Evolutionary conservation across 73 alveolate species (phyloP).

Genomic region (Tetrahymena thermophila): DNA sequence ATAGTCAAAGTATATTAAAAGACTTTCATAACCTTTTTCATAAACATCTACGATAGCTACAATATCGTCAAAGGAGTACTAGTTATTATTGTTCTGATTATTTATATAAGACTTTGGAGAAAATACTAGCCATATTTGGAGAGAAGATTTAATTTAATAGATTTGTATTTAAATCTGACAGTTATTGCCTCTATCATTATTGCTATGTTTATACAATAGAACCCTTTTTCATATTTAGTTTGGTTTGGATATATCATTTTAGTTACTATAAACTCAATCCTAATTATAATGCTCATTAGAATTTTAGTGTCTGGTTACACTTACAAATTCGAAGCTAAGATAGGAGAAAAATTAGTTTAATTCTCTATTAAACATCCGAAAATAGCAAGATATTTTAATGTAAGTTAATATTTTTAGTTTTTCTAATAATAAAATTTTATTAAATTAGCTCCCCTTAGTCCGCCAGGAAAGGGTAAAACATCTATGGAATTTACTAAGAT

Average conservation of each 20-base stretch:
- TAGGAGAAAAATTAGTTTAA: background rate
- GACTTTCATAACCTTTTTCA: slow-evolving; percentile 14
- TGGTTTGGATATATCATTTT: background rate
- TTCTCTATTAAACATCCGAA: background rate
- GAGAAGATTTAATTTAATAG: slow-evolving; percentile 12
- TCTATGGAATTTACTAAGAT: background rate
- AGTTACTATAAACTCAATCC: background rate
- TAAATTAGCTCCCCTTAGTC: background rate
- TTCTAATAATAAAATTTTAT: background rate
- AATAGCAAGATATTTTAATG: background rate
- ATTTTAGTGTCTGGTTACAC: background rate
- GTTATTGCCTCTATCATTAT: background rate
- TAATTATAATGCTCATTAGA: background rate
- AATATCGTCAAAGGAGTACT: slow-evolving; percentile 9
- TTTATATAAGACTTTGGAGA: background rate
- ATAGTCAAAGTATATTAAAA: slow-evolving; percentile 20
- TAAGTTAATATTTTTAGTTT: background rate
- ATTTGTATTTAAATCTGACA: slow-evolving; percentile 2
- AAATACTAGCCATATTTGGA: slow-evolving; percentile 11
- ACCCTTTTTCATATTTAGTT: background rate
- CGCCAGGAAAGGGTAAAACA: background rate
- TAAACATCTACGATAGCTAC: background rate
- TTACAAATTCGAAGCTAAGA: background rate
- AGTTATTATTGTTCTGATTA: slow-evolving; percentile 1
- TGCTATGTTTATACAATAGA: background rate